Evolutionary conservation across 148 eudicot species (phyloP).

Genomic region (Rhododendron ferrugineum): DNA sequence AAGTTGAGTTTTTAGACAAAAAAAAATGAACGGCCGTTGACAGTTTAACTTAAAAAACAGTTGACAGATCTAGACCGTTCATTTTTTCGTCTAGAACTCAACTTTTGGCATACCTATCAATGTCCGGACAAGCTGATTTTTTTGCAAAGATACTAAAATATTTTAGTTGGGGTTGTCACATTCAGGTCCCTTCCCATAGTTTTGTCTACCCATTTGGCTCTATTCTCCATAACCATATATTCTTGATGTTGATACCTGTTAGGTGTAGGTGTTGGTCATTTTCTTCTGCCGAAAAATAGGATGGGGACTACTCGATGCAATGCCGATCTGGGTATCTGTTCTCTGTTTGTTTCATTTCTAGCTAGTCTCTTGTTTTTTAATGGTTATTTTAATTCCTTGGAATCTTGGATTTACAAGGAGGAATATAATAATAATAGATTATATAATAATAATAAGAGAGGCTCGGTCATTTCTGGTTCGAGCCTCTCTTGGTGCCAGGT

Average conservation of each 20-base stretch:
- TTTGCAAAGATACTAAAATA: too few species aligned
- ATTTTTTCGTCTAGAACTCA: too few species aligned
- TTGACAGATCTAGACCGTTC: too few species aligned
- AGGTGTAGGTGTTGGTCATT: background rate
- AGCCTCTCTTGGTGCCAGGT: too few species aligned
- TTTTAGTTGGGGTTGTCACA: background rate
- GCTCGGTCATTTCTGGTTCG: too few species aligned
- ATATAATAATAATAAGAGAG: too few species aligned
- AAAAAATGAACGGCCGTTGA: too few species aligned
- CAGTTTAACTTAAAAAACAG: too few species aligned
- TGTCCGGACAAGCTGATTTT: too few species aligned
- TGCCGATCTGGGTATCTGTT: background rate
- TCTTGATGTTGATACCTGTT: background rate
- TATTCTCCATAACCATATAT: background rate
- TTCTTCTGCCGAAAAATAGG: background rate
- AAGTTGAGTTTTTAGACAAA: too few species aligned
- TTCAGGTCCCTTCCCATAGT: background rate
- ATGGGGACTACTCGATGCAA: background rate
- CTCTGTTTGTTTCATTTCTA: background rate
- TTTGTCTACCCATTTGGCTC: background rate
- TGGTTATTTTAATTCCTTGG: background rate
- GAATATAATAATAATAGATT: background rate
- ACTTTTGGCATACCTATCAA: too few species aligned
- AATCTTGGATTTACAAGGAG: conserved; percentile 1
- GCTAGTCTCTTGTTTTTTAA: background rate